Evolutionary conservation across 805 yeast species (phyloP).

Genomic region (Saccharomycopsis sp.): DNA sequence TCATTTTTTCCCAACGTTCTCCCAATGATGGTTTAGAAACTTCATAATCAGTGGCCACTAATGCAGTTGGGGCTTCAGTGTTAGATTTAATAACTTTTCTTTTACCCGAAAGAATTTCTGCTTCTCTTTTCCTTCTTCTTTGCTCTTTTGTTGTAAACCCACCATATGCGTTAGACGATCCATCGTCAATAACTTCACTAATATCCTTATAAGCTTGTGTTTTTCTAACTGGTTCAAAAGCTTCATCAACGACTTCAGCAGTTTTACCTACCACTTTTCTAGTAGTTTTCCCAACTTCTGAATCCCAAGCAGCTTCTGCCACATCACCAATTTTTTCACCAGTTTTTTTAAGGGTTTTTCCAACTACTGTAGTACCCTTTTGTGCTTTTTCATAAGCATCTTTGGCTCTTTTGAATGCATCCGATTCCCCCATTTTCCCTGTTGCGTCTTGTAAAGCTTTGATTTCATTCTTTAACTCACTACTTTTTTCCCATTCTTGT

Average conservation of each 20-base stretch:
- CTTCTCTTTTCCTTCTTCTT: constrained; percentile 63
- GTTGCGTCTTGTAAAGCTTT: constrained; percentile 94
- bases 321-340: constrained; percentile 90
- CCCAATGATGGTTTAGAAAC: constrained; percentile 59
- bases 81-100: constrained; percentile 60
- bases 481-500: constrained; percentile 81
- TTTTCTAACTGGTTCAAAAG: constrained; percentile 83
- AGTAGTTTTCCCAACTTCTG: constrained; percentile 84
- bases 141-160: constrained; percentile 81
- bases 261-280: constrained; percentile 73
- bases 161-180: constrained; percentile 82
- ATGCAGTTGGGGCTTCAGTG: constrained; percentile 72
- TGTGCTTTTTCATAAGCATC: constrained; percentile 88
- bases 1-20: constrained; percentile 56
- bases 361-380: constrained; percentile 55
- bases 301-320: constrained; percentile 92
- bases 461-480: constrained; percentile 83
- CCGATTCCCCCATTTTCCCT: constrained; percentile 87
- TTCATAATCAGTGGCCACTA: constrained; percentile 75
- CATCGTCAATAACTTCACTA: constrained; percentile 82
- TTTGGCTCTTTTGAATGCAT: constrained; percentile 84
- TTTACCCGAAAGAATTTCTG: constrained; percentile 46
- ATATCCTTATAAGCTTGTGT: constrained; percentile 87
- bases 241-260: constrained; percentile 78
- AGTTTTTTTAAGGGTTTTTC: constrained; percentile 71